Evolutionary conservation across 169 alveolate genomes (phyloP), one percentile per base, ranked within the genome.

Genomic region (Plasmodium relictum): DNA sequence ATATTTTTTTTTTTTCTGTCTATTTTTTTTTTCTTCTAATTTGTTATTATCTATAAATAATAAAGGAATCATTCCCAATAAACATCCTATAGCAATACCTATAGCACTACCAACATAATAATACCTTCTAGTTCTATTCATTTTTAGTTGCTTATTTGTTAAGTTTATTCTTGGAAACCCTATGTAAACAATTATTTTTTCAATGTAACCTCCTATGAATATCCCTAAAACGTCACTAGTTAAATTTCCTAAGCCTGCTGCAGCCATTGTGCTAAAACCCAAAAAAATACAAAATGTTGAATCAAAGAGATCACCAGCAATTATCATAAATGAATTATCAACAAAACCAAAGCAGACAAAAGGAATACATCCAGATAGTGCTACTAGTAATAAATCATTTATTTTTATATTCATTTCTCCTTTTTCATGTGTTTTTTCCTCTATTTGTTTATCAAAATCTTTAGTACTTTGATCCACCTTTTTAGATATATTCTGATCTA

Each of bases 211-310:
- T 16, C 92, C 93, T 42, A 89, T 76, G 66, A 88, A 72, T n/a
- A 90, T 72, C 3, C 95, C 93, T 18, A 62, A 69, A 7, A 80
- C 88, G 62, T 80, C 92, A n/a, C 92, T 56, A n/a, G 92, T 62
- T 39, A 80, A 9, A 74, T 92, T 92, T 16, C 95, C 95, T 54
- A 93, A 73, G 0, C 93, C 95, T 5, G 95, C 95, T 4, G 95
- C 95, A 6, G 95, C 92, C 92, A 93, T 50, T 14, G 95, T 93
- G 59, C 94, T 71, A 12, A 93, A 71, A n/a, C 95, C 95, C n/a
- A 89, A 56, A 20, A 68, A 54, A 24, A 73, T 88, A 56, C 95
- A 88, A 70, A 92, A 88, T 9, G 92, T 72, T 41, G 95, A 85
- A 61, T 92, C 95, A 56, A 92, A 88, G 9, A 88, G 18, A 76